phyloP scores from a whole-genome alignment of 495 filamentous ascomycete genomes.

The Hypoxylon fragiforme region DNA sequence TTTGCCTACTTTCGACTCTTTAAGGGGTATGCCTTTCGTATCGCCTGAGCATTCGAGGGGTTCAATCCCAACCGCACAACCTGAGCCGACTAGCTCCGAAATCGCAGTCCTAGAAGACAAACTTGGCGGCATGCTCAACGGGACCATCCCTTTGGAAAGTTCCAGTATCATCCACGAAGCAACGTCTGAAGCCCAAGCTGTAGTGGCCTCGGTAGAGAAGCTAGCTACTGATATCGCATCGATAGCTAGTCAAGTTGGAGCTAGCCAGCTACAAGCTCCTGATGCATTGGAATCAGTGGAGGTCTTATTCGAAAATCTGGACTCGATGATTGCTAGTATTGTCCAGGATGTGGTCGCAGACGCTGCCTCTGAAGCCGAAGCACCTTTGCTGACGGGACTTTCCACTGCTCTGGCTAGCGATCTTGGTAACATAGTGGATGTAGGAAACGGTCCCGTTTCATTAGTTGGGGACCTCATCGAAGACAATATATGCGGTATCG shows the following conservation, averaged over 20 bases:
- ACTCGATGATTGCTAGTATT: constrained; percentile 14
- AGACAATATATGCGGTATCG: constrained; percentile 19
- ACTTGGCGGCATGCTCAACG: constrained; percentile 10
- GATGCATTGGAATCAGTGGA: constrained; percentile 16
- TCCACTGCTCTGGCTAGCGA: constrained; percentile 7
- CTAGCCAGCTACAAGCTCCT: constrained; percentile 12
- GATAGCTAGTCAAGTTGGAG: constrained; percentile 5
- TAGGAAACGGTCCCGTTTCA: constrained; percentile 11
- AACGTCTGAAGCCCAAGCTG: constrained; percentile 11
- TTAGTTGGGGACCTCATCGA: constrained; percentile 19
- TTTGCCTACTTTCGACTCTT: constrained; percentile 3
- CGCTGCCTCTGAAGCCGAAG: constrained; percentile 6
- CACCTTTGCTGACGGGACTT: constrained; percentile 3
- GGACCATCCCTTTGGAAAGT: constrained; percentile 1
- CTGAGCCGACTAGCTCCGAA: constrained; percentile 11
- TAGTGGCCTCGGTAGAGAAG: constrained; percentile 5
- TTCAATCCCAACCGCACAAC: constrained; percentile 5
- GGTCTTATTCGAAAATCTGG: constrained; percentile 9
- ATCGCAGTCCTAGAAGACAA: constrained; percentile 6
- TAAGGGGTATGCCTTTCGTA: constrained; percentile 17
- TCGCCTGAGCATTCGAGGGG: constrained; percentile 4
- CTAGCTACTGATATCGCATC: constrained; percentile 19
- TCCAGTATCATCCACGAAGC: constrained; percentile 11
- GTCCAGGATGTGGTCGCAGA: constrained; percentile 8
- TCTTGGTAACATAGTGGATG: constrained; percentile 11